Conservation (phyloP, 83 land plant genomes). For the Isoetes engelmannii region DNA sequence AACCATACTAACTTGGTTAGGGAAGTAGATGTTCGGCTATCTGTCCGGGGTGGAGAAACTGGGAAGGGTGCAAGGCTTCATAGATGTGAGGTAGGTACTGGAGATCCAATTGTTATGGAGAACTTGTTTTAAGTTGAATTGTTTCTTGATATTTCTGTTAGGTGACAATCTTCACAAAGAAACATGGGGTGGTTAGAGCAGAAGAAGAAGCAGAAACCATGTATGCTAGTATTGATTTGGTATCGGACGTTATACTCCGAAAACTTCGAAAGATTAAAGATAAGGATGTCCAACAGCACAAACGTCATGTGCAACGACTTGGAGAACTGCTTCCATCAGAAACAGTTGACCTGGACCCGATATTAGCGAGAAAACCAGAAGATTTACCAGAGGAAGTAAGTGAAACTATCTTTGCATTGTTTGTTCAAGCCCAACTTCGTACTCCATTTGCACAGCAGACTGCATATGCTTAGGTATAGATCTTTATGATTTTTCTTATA, state of each 20-base stretch:
- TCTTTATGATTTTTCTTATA: no score
- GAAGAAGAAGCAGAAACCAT: slow-evolving; percentile 71
- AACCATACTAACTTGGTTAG: slow-evolving; percentile 64
- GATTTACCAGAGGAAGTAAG: slow-evolving; percentile 46
- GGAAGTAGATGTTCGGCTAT: slow-evolving; percentile 84
- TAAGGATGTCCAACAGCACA: slow-evolving; percentile 48
- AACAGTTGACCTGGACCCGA: slow-evolving; percentile 28
- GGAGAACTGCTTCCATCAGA: slow-evolving; percentile 39
- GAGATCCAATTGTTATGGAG: not conserved
- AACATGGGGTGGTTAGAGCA: slow-evolving; percentile 79
- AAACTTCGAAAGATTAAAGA: slow-evolving; percentile 93
- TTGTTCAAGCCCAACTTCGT: no score
- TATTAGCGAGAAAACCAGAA: slow-evolving; percentile 25
- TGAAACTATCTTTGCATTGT: not conserved
- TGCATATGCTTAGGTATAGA: no score
- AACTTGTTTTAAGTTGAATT: not conserved
- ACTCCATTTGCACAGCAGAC: no score
- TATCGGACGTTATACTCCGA: slow-evolving; percentile 59
- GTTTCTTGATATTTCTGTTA: slow-evolving; percentile 9
- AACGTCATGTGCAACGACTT: slow-evolving; percentile 46
- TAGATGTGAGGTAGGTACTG: slow-evolving; percentile 58
- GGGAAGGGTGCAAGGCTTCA: slow-evolving; percentile 67
- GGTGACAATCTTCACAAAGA: slow-evolving; percentile 87
- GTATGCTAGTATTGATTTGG: slow-evolving; percentile 73
- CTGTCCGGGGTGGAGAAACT: slow-evolving; percentile 74